phyloP scores from a whole-genome alignment of 495 filamentous ascomycete species.

The Neurospora africana region DNA sequence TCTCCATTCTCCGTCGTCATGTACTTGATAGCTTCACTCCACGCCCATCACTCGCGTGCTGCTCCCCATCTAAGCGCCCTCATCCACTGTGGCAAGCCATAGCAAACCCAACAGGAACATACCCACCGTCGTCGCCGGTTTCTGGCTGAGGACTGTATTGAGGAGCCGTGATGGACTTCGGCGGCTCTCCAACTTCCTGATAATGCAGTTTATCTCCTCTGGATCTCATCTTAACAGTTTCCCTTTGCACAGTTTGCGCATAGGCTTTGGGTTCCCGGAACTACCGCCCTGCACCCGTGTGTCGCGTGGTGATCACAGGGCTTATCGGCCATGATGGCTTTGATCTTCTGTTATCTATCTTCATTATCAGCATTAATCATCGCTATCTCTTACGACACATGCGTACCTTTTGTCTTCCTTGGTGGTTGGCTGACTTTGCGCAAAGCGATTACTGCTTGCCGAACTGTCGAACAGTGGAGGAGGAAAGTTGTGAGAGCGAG shows the following conservation, averaged over 20 bases:
- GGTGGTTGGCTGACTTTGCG: not conserved
- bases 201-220: not conserved
- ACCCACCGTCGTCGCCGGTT: not conserved
- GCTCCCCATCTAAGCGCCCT: no score
- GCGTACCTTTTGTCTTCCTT: not conserved
- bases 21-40: not conserved
- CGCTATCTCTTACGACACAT: not conserved
- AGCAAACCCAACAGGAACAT: no score
- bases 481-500: no score
- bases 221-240: not conserved
- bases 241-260: constrained; percentile 11
- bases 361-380: not conserved
- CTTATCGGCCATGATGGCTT: constrained; percentile 11
- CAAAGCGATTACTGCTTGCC: not conserved
- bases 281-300: constrained; percentile 8
- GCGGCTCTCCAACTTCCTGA: not conserved
- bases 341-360: not conserved
- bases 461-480: no score
- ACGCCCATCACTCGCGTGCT: not conserved
- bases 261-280: constrained; percentile 4
- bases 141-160: not conserved
- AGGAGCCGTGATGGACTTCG: not conserved
- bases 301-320: constrained; percentile 14
- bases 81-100: no score
- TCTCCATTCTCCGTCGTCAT: not conserved